Evolutionary conservation across 768 basidiomycete species (phyloP).

Genomic region (Tulasnella sp.): DNA sequence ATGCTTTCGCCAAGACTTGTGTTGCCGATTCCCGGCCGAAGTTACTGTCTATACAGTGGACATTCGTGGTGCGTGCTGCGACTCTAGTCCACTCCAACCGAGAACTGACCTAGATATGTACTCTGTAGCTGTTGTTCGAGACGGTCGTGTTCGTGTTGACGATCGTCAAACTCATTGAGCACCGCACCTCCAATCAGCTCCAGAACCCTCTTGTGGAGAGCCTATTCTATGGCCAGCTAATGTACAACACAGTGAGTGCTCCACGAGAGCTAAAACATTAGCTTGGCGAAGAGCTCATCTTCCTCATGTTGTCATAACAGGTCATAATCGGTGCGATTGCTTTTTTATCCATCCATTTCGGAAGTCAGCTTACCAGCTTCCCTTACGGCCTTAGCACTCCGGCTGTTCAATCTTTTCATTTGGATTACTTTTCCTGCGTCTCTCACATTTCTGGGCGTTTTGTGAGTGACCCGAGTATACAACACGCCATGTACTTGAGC

Average conservation of each 20-base stretch:
- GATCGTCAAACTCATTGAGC: not conserved
- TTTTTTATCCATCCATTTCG: not conserved
- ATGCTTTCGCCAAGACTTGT: not conserved
- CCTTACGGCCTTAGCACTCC: not conserved
- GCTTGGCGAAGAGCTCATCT: not conserved
- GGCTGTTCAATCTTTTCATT: not conserved
- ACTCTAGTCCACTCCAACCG: not conserved
- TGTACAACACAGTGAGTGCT: not conserved
- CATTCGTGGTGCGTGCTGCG: not conserved
- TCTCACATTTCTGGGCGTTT: not conserved
- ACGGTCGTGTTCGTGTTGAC: not conserved
- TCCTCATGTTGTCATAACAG: not conserved
- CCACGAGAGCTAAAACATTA: not conserved
- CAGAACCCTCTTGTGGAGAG: not conserved
- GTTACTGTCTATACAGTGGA: not conserved
- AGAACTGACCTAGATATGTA: not conserved
- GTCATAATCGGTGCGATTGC: not conserved
- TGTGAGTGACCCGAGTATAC: not conserved
- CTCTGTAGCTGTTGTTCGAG: not conserved
- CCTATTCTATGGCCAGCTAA: not conserved
- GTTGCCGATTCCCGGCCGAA: not conserved
- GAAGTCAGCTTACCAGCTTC: not conserved
- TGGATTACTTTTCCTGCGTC: not conserved
- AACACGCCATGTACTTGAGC: not conserved
- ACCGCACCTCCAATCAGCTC: not conserved